Evolutionary conservation across 78 protist species (phyloP).

Genomic region (Dictyostelium discoideum): DNA sequence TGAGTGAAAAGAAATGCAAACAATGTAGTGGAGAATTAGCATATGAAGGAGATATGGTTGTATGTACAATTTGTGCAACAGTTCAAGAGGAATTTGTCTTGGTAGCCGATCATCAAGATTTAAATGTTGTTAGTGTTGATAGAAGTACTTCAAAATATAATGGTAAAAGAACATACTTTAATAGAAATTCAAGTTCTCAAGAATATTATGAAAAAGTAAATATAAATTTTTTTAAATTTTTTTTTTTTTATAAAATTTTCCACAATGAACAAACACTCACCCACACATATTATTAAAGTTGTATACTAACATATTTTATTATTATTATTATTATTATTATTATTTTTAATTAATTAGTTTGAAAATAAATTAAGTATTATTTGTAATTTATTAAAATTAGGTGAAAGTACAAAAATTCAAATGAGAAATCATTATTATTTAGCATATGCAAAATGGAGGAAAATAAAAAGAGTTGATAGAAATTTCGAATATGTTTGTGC

Average conservation of each 20-base stretch:
- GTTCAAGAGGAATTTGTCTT: background rate
- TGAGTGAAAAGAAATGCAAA: background rate
- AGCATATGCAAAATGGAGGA: background rate
- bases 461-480: background rate
- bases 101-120: background rate
- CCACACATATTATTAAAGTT: no score
- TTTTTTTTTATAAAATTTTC: no score
- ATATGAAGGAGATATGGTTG: background rate
- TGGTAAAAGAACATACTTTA: background rate
- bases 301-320: no score
- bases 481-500: background rate
- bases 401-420: background rate
- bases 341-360: background rate
- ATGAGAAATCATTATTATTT: conserved; percentile 13
- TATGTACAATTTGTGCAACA: background rate
- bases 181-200: background rate
- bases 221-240: no score
- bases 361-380: background rate
- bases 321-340: no score
- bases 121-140: background rate
- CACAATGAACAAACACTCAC: no score
- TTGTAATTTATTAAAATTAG: background rate
- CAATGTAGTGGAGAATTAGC: background rate
- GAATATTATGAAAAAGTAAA: background rate
- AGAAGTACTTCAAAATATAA: background rate